Evolutionary conservation across 1,284 basidiomycete genomes (phyloP), one percentile per base, ranked within the genome.

Genomic region (Uromyces viciae-fabae): DNA sequence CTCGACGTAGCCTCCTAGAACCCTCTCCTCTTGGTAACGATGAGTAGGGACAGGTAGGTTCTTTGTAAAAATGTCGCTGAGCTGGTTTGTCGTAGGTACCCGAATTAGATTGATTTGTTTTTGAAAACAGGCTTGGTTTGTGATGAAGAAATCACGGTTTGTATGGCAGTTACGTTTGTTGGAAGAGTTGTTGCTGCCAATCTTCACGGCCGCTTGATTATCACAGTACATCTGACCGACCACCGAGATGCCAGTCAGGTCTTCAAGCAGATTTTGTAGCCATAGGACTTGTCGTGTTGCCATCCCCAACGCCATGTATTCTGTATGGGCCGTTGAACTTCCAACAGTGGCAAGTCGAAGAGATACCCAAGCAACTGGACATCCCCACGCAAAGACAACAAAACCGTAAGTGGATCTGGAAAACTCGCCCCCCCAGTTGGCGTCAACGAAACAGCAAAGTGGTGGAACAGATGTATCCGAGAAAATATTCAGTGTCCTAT

Each of bases 301-400:
- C 58, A 60, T 60, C n/a, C 72, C 46, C 31, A 75, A 22, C 5
- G 58, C 74, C 56, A 76, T 76, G 49, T 66, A 76, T 40, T 66
- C 60, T 3, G 60, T 58, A 46, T 66, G 46, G 1, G 38, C 40
- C 8, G 60, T 76, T 5, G 58, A 76, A 22, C 31, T 36, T 3
- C 60, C 75, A 2, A 76, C 43, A 0, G 15, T 33, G 2, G 42
- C 19, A 7, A 46, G 25, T 52, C 60, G n/a, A 4, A 40, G 46
- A 17, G 75, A 76, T 0, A 28, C 36, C 75, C 75, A 76, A 22
- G 58, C 28, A 9, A 75, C 54, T 28, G 40, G 40, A 28, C 60
- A 76, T 8, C 60, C 42, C 15, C 19, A 17, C 2, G 31, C 42
- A 49, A 17, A 66, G 17, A 36, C 19, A 8, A 7, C 5, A 56